These are phyloP conservation scores for Neurospora cerealis DNA, from an alignment of 495 filamentous ascomycete genomes.

Conservation along the genomic window DNA sequence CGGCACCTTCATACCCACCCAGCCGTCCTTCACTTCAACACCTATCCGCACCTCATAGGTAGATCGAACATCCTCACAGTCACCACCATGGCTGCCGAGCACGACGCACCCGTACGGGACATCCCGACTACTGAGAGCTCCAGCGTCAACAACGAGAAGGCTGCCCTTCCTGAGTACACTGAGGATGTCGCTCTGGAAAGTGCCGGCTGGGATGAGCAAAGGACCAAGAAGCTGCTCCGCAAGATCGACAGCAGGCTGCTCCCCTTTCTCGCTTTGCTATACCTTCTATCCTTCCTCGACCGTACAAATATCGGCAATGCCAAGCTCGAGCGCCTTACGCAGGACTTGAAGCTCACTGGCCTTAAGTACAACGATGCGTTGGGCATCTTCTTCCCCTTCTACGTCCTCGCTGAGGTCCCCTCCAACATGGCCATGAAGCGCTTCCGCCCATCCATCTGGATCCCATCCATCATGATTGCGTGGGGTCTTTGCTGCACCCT, in stretches of 20 bases:
- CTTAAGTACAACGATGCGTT: conserved; percentile 62
- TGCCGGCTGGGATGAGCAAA: conserved; percentile 15
- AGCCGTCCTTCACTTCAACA: not conserved
- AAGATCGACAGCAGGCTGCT: conserved; percentile 42
- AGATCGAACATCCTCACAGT: not conserved
- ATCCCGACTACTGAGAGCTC: conserved; percentile 20
- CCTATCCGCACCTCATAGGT: not conserved
- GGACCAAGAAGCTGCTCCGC: conserved; percentile 35
- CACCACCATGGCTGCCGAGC: conserved; percentile 15
- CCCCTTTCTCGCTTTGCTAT: conserved; percentile 44
- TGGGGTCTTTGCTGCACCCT: conserved; percentile 49
- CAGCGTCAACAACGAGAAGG: conserved; percentile 23
- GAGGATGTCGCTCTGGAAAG: conserved; percentile 13
- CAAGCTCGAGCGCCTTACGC: conserved; percentile 57
- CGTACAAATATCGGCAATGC: conserved; percentile 75
- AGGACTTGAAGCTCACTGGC: conserved; percentile 48
- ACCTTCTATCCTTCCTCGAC: conserved; percentile 66
- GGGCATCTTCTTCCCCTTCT: conserved; percentile 78
- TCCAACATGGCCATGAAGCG: conserved; percentile 62
- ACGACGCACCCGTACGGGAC: conserved; percentile 14
- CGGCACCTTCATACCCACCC: not conserved
- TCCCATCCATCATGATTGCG: conserved; percentile 45
- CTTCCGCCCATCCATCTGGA: conserved; percentile 52
- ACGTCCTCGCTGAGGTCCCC: conserved; percentile 65
- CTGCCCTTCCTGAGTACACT: not conserved